These are phyloP conservation scores for Globisporangium mamillatum DNA, from an alignment of 352 stramenopile species.

Conservation along the genomic window DNA sequence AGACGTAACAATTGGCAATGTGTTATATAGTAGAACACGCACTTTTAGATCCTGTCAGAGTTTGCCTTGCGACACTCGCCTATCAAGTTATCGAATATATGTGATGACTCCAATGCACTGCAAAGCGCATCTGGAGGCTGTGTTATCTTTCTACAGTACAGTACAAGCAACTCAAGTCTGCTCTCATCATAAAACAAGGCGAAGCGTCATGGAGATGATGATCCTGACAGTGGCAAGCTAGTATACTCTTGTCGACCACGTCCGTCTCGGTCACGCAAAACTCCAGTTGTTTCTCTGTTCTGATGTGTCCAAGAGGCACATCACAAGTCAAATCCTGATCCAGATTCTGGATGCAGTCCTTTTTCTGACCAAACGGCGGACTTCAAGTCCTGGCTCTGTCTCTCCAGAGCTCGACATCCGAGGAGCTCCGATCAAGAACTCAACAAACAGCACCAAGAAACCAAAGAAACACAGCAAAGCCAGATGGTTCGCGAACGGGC, in stretches of 20 bases:
- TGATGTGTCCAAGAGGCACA: background rate
- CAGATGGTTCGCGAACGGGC: background rate
- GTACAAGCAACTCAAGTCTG: background rate
- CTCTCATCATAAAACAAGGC: background rate
- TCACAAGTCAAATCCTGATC: background rate
- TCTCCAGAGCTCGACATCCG: background rate
- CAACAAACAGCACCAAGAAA: background rate
- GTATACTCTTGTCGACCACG: background rate
- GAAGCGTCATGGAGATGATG: background rate
- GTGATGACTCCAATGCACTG: too few species aligned
- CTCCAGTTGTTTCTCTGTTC: background rate
- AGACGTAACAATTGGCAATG: too few species aligned
- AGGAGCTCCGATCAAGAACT: background rate
- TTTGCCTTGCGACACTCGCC: too few species aligned
- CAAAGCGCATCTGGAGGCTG: background rate
- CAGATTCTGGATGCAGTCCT: background rate
- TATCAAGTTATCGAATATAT: too few species aligned
- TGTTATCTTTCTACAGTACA: background rate
- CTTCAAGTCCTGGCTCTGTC: background rate
- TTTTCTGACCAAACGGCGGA: conserved; percentile 1
- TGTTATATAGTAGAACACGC: too few species aligned
- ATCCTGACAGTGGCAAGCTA: background rate
- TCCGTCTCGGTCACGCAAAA: background rate
- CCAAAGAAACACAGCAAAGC: background rate
- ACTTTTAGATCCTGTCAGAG: too few species aligned